Base-by-base conservation (phyloP, 208 protist species). In the Leishmania mexicana region DNA sequence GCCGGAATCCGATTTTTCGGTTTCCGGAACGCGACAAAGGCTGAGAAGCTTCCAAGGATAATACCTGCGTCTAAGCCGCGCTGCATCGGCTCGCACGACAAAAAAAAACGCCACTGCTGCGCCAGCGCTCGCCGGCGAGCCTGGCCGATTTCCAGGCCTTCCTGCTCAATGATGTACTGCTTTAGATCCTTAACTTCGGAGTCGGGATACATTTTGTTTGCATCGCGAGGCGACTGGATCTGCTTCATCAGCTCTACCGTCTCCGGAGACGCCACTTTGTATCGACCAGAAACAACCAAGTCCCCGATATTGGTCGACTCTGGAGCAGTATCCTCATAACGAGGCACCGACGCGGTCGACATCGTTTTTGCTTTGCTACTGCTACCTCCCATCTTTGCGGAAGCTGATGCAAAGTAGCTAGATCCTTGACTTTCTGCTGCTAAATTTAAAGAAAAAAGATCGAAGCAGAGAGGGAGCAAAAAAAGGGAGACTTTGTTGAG, bases 91-190 rank as follows among this genome's bases (percentile, higher is more conserved):
- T 97, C 93, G 86, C 90, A 93, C 0, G 93, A 94, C 0, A 97
- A 79, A 73, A 95, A 97, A 74, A 97, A 97, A 11, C 93, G 91
- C 92, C 93, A 97, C 79, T 97, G 93, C 58, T 97, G 93, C 21
- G 93, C 86, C 57, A 97, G 80, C 7, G 83, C 88, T 31, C 86
- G 86, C 45, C 89, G 78, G 40, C 88, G 88, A 6, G 81, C 40
- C 57, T 95, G 84, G 10, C 93, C 93, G 78, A 97, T 93, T 51
- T 93, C 88, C 42, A 97, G 88, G 2, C 93, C 93, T 64, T 97
- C 93, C 58, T 95, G 91, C 75, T 97, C 93, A 62, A 93, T 93
- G 49, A 97, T 94, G 78, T 97, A 97, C 85, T 93, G 88, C 73
- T 87, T 90, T n/a, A 97, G 60, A 68, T 95, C 89, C 42, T 92